A percentile compares a stretch with the other conserved stretches of the same genome.
Conservation (phyloP, 768 basidiomycete genomes). For the Cystofilobasidium macerans region DNA sequence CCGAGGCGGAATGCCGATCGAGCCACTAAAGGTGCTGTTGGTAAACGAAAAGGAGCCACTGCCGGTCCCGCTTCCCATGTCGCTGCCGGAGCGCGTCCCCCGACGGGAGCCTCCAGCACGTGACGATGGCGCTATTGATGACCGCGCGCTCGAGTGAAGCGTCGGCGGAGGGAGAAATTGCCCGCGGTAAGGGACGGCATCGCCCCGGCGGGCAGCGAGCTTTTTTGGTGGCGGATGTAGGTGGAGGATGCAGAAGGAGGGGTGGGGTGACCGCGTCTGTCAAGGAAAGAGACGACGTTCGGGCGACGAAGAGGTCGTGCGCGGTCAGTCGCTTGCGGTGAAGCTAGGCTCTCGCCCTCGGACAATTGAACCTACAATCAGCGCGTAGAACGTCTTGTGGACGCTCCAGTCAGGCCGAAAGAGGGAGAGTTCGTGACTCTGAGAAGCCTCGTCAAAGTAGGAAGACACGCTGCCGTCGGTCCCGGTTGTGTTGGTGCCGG, state of each 20-base stretch:
- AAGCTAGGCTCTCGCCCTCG: not conserved
- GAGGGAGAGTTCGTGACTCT: slow-evolving; percentile 9
- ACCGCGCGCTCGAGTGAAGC: slow-evolving; percentile 1
- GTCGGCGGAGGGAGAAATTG: slow-evolving; percentile 7
- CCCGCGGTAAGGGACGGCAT: not conserved
- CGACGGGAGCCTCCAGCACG: not conserved
- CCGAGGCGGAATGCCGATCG: not conserved
- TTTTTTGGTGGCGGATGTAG: slow-evolving; percentile 21
- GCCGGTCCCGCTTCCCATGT: not conserved
- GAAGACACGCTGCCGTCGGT: slow-evolving; percentile 4
- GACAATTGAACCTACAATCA: not conserved
- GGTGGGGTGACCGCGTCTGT: slow-evolving; percentile 11
- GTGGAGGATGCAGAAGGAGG: slow-evolving; percentile 19
- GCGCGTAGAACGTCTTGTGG: slow-evolving; percentile 10
- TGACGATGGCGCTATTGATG: not conserved
- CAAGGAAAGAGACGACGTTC: not conserved
- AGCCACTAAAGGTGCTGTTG: slow-evolving; percentile 1
- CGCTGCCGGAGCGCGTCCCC: not conserved
- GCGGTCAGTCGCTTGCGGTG: not conserved
- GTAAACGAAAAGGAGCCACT: not conserved
- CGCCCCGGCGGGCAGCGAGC: not conserved
- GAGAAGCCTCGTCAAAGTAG: slow-evolving; percentile 2
- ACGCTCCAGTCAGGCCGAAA: slow-evolving; percentile 6
- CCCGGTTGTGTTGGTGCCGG: not conserved
- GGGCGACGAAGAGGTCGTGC: no score